A percentile compares a stretch with the other conserved stretches of the same genome.
Conservation (phyloP, 441 rosid species). For the Eutrema salsugineum region DNA sequence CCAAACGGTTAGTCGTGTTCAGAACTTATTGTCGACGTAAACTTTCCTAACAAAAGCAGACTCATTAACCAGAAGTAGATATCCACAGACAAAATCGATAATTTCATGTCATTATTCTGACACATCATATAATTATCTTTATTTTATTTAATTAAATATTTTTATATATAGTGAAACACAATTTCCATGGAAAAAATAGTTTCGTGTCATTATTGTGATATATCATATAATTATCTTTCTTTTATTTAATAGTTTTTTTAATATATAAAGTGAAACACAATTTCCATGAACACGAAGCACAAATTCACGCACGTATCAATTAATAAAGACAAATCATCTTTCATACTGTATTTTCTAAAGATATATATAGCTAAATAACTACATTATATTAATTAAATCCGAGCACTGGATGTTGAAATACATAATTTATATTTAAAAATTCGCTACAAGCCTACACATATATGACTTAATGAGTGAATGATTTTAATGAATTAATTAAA, state of each 20-base stretch:
- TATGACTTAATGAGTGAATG: too few species aligned
- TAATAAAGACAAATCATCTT: neutral
- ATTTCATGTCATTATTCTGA: neutral
- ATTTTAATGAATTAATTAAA: too few species aligned
- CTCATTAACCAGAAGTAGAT: neutral
- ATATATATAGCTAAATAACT: too few species aligned
- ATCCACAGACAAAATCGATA: neutral
- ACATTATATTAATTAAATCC: too few species aligned
- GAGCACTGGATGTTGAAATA: too few species aligned
- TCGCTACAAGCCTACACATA: too few species aligned
- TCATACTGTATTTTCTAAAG: too few species aligned
- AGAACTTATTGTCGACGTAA: neutral
- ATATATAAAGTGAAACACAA: neutral
- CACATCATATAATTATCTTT: neutral
- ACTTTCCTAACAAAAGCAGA: neutral
- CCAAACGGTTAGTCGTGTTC: neutral
- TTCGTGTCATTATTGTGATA: neutral
- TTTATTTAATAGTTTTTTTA: neutral
- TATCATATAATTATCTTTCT: neutral
- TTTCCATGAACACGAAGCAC: neutral
- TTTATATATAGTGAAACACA: neutral
- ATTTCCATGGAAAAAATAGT: neutral
- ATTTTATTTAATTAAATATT: neutral
- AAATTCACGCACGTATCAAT: neutral
- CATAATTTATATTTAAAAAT: too few species aligned